These are phyloP conservation scores for Trametes pubescens DNA, from an alignment of 1,284 basidiomycete species.

Conservation along the genomic window DNA sequence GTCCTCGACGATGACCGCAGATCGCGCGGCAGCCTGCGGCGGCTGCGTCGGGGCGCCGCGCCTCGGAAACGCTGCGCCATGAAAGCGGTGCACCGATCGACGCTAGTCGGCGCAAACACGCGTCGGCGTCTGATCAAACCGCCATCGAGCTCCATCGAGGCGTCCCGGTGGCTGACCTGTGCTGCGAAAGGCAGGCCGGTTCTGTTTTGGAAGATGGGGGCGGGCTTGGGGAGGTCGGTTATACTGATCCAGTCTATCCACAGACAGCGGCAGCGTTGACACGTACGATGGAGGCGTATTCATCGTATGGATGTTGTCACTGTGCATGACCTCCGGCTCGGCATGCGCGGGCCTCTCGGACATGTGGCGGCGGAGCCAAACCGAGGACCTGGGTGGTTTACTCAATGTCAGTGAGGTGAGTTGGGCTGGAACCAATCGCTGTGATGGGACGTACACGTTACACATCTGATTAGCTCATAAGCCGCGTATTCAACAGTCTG, in stretches of 20 bases:
- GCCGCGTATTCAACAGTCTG: too few species aligned
- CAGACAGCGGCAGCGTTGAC: background rate
- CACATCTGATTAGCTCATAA: too few species aligned
- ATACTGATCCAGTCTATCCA: background rate
- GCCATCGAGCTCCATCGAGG: background rate
- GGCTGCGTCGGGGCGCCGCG: background rate
- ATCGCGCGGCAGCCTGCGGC: background rate
- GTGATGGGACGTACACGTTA: too few species aligned
- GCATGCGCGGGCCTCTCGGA: background rate
- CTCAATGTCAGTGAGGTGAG: too few species aligned
- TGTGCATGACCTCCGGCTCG: background rate
- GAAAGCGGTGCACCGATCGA: slow-evolving; percentile 3
- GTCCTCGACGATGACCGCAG: background rate
- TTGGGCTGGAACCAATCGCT: too few species aligned
- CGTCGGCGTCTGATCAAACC: slow-evolving; percentile 2
- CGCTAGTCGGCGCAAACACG: background rate
- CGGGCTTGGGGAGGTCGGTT: background rate
- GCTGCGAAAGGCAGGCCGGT: background rate
- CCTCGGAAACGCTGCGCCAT: background rate
- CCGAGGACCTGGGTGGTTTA: too few species aligned
- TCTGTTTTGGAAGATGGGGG: background rate
- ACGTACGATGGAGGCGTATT: background rate
- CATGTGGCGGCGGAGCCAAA: background rate
- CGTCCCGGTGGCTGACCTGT: background rate
- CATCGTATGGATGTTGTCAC: background rate